Percentiles rank a stretch among this genome's conserved stretches.
These are phyloP conservation scores for Zygnema circumcarinatum DNA, from an alignment of 139 green algal genomes.

Conservation along the genomic window DNA sequence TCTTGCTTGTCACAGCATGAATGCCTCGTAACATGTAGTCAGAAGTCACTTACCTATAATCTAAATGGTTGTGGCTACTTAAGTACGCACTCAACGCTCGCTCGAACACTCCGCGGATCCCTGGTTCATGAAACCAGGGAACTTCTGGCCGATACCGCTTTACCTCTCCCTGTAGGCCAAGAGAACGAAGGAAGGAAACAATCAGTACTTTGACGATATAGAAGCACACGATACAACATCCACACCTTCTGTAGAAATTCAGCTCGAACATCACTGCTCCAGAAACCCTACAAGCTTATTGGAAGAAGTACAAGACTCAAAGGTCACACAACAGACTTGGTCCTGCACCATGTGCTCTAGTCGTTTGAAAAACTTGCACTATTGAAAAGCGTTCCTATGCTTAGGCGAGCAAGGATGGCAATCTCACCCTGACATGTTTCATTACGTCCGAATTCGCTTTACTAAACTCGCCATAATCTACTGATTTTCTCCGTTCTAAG, in stretches of 20 bases:
- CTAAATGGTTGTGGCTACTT: slow-evolving; percentile 6
- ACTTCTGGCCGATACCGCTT: slow-evolving; percentile 13
- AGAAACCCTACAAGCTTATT: no score
- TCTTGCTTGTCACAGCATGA: no score
- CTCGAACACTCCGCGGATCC: slow-evolving; percentile 4
- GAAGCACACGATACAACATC: no score
- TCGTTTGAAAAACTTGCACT: no score
- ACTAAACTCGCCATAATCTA: slow-evolving; percentile 5
- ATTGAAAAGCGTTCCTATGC: no score
- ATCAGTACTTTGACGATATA: background rate
- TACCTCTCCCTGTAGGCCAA: background rate
- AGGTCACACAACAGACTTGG: no score
- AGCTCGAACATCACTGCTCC: no score
- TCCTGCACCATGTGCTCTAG: no score
- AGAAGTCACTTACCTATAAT: background rate
- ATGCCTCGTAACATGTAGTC: no score
- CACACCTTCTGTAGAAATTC: no score
- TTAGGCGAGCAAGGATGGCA: background rate
- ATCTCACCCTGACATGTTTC: slow-evolving; percentile 6
- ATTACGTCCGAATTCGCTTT: slow-evolving; percentile 21
- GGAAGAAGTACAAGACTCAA: no score
- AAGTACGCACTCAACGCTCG: slow-evolving; percentile 16
- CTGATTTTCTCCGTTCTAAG: slow-evolving; percentile 18
- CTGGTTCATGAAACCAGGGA: background rate
- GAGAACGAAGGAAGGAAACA: background rate